Base-by-base conservation (phyloP, 768 basidiomycete species). In the Suillus plorans region DNA sequence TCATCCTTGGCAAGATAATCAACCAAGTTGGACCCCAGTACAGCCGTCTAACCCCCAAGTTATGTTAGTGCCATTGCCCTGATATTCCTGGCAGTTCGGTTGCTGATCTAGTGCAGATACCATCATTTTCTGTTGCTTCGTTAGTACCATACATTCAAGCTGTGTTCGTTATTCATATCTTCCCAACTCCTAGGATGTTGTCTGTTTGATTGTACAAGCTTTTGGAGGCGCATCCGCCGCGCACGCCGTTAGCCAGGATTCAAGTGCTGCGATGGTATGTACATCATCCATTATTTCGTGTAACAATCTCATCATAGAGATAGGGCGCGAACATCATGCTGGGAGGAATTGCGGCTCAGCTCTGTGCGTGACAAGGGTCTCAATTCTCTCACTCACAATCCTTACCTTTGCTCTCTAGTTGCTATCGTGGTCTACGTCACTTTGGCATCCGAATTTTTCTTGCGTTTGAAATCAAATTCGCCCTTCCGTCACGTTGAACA, bases 271-370 rank as follows among this genome's bases (percentile, higher is more conserved):
- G 0, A 56, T 3, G 9, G 65, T 68, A 34, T 49, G 67, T 57
- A 18, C 31, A n/a, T 37, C 41, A 42, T 44, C 36, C 36, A 10
- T 69, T 61, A n/a, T 18, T 45, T 22, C 31, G 5, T 34, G n/a
- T 9, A 14, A 28, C 10, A 6, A 4, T 37, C 34, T 37, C 37
- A n/a, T 25, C 59, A n/a, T 18, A 14, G 41, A 73, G 71, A 18
- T 62, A 80, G 78, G 85, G 85, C 5, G 81, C 79, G 16, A 69
- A 83, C 57, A 79, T 88, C 69, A 88, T 89, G 86, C 79, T 88
- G 13, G 85, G 76, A 1, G 89, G 89, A 57, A 89, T 91, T 65
- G 77, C 78, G 20, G 82, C 89, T 69, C 88, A 90, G 69, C 73
- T 88, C 63, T 71, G 82, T 81, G 44, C 62, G 80, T 74, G 3